Percentiles rank a stretch among this genome's conserved stretches.
These are phyloP conservation scores for Colletotrichum musicola DNA, from an alignment of 2,329 filamentous ascomycete species.

Conservation along the genomic window DNA sequence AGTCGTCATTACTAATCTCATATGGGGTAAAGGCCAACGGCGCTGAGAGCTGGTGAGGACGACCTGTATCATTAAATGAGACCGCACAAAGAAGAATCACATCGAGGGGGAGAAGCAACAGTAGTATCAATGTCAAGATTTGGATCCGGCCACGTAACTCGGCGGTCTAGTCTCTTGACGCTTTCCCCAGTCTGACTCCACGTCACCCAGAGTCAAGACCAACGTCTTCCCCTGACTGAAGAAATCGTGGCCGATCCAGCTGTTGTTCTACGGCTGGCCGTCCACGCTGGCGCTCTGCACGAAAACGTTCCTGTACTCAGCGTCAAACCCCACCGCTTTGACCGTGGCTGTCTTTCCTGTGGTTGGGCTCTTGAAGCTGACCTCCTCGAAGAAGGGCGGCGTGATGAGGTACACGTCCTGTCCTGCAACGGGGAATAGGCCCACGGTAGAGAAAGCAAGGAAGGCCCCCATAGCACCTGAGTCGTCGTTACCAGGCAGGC, in stretches of 20 bases:
- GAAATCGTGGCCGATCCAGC: conserved; percentile 72
- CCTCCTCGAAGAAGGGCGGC: conserved; percentile 70
- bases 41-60: not conserved
- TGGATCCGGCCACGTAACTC: conserved; percentile 46
- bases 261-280: conserved; percentile 66
- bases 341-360: conserved; percentile 70
- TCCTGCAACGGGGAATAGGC: conserved; percentile 67
- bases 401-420: conserved; percentile 74
- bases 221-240: conserved; percentile 68
- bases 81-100: too few species aligned
- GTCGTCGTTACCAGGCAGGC: conserved; percentile 74
- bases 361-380: conserved; percentile 62
- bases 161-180: conserved; percentile 63
- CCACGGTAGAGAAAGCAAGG: conserved; percentile 69
- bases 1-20: not conserved
- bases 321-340: conserved; percentile 68
- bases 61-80: not conserved
- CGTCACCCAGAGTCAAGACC: conserved; percentile 64
- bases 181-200: conserved; percentile 68
- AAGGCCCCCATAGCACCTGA: conserved; percentile 74
- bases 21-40: not conserved
- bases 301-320: conserved; percentile 65
- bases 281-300: conserved; percentile 70
- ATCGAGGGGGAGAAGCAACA: too few species aligned
- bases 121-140: not conserved